Evolutionary conservation across 2,329 filamentous ascomycete genomes (phyloP), one percentile per base, ranked within the genome.

Genomic region (Paecilomyces sp.): DNA sequence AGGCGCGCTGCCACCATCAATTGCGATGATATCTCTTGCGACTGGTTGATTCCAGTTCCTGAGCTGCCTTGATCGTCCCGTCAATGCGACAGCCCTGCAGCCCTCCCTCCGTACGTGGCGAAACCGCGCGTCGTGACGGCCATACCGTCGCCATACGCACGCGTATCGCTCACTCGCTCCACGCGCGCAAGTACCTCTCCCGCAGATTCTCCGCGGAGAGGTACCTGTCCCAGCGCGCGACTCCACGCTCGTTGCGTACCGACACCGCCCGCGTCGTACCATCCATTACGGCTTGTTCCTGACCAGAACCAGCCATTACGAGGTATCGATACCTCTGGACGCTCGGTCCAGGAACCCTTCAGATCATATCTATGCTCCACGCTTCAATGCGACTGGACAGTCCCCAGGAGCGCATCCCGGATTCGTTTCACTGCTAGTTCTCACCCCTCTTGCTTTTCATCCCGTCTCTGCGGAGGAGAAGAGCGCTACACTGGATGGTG

Each of bases 1-100:
- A 62, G 61, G 61, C 61, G 57, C 57, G 60, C 53, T 30, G 41
- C 31, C 50, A 28, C 34, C 22, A 41, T 33, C 47, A 24, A 34
- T 22, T 50, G 8, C 15, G n/a, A 47, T 47, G 15, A 22, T 47
- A 4, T 22, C 15, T 18, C 8, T 9, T 47, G 41, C 18, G 41
- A 47, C 6, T 47, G 41, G 41, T 47, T 9, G 4, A 47, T 47
- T 47, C 41, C n/a, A 47, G n/a, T 47, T 47, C 41, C 41, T 47
- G n/a, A 47, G 41, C 41, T 18, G 4, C 15, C n/a, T 47, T 47
- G 41, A 47, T 47, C 41, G 41, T 47, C 41, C 41, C n/a, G n/a
- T 47, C 41, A 47, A 18, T 53, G 51, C 51, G 13, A 28, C 51
- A 28, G 24, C 24, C 51, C 51, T 25, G 51, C 24, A 53, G 51